Conservation (phyloP, 164 flowering plant genomes). For the Berberis vulgaris region DNA sequence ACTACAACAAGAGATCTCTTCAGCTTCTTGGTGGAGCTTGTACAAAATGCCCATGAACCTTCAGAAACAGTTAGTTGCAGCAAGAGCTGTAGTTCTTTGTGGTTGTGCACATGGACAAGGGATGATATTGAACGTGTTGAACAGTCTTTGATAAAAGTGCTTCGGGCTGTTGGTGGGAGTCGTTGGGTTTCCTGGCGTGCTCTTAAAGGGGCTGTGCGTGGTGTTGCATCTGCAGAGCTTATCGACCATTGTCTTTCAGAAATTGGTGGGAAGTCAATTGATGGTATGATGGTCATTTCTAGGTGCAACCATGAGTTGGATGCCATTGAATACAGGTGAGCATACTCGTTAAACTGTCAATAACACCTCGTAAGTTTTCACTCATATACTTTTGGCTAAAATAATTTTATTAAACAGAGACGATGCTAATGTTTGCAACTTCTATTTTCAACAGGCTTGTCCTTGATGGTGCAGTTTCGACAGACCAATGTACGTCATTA, state of each 20-base stretch:
- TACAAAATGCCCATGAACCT: conserved; percentile 28
- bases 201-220: conserved; percentile 59
- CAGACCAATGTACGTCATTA: background rate
- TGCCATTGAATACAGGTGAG: conserved; percentile 57
- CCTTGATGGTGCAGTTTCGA: conserved; percentile 3
- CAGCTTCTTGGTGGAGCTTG: conserved; percentile 33
- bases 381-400: background rate
- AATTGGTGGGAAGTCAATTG: conserved; percentile 43
- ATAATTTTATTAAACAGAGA: background rate
- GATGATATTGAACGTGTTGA: conserved; percentile 50
- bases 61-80: conserved; percentile 1
- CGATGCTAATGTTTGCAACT: background rate
- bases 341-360: background rate
- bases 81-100: conserved; percentile 21
- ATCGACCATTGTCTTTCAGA: conserved; percentile 63
- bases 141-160: conserved; percentile 56
- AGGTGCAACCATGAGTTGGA: conserved; percentile 41
- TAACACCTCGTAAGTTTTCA: background rate
- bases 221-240: conserved; percentile 47
- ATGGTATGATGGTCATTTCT: conserved; percentile 35
- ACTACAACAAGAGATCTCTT: conserved; percentile 51
- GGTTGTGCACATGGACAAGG: conserved; percentile 36
- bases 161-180: conserved; percentile 45
- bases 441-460: conserved; percentile 34
- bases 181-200: conserved; percentile 67